Evolutionary conservation across 2,329 filamentous ascomycete species (phyloP).

Genomic region (Fusarium pilosicola): DNA sequence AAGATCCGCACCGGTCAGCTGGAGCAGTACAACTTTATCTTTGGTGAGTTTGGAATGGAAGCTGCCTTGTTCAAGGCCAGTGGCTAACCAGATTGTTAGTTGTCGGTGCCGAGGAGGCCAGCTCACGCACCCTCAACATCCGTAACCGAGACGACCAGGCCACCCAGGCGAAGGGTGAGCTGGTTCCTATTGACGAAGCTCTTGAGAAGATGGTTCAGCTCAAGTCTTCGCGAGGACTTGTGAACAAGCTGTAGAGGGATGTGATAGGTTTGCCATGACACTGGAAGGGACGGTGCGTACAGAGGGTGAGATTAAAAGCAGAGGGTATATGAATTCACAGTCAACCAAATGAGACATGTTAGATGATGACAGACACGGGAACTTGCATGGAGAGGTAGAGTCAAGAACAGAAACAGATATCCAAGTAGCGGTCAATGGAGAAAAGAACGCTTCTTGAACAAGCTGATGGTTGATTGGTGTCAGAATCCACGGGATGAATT

Average conservation of each 20-base stretch:
- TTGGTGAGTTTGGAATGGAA: slow-evolving; percentile 58
- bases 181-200: slow-evolving; percentile 66
- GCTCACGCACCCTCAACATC: slow-evolving; percentile 69
- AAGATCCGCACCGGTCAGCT: slow-evolving; percentile 87
- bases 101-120: slow-evolving; percentile 70
- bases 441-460: slow-evolving; percentile 15
- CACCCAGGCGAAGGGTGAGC: slow-evolving; percentile 69
- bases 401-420: slow-evolving; percentile 1
- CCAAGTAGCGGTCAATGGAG: slow-evolving; percentile 33
- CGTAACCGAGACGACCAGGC: slow-evolving; percentile 71
- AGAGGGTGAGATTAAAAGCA: slow-evolving; percentile 33
- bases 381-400: slow-evolving; percentile 18
- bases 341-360: slow-evolving; percentile 34
- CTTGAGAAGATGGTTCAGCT: slow-evolving; percentile 65
- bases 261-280: slow-evolving; percentile 14
- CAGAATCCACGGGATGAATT: background rate
- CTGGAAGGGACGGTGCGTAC: slow-evolving; percentile 6
- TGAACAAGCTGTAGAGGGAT: slow-evolving; percentile 48
- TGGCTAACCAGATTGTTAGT: slow-evolving; percentile 52
- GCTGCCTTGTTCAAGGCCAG: background rate
- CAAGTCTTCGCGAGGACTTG: slow-evolving; percentile 57
- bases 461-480: background rate
- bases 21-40: slow-evolving; percentile 85
- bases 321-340: slow-evolving; percentile 27
- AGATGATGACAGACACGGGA: slow-evolving; percentile 21